A percentile compares a stretch with the other conserved stretches of the same genome.
Conservation (phyloP, 768 basidiomycete species). For the Suillus bovinus region DNA sequence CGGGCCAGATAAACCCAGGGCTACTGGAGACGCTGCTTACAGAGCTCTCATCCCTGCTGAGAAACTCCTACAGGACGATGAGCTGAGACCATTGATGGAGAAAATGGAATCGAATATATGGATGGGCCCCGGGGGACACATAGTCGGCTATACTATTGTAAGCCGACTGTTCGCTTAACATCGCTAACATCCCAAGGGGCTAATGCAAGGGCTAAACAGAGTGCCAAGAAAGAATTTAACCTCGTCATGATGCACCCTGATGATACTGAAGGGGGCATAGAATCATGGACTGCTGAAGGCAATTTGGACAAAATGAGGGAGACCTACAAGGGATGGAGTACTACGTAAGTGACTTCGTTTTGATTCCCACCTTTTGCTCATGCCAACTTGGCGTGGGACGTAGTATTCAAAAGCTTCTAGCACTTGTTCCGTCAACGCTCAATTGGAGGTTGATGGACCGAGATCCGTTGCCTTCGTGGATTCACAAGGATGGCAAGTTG, state of each 20-base stretch:
- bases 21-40: conserved; percentile 68
- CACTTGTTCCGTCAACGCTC: conserved; percentile 43
- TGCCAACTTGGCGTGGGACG: conserved; percentile 1
- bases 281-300: conserved; percentile 46
- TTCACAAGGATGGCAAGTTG: conserved; percentile 45
- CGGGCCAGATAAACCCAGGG: conserved; percentile 42
- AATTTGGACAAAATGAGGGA: conserved; percentile 46
- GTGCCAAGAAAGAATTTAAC: conserved; percentile 44
- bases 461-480: conserved; percentile 48
- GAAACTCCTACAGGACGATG: conserved; percentile 49
- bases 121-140: conserved; percentile 55
- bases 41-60: conserved; percentile 52
- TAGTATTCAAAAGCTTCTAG: conserved; percentile 47
- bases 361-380: background rate
- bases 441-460: conserved; percentile 52
- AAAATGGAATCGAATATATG: conserved; percentile 53
- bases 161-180: conserved; percentile 16
- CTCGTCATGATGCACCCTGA: conserved; percentile 47
- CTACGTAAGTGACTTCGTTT: conserved; percentile 36
- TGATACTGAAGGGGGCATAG: conserved; percentile 27
- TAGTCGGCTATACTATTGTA: conserved; percentile 49
- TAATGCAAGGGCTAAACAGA: conserved; percentile 14
- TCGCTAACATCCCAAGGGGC: background rate
- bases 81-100: conserved; percentile 51
- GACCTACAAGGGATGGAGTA: conserved; percentile 49